phyloP scores from a whole-genome alignment of 2,329 filamentous ascomycete species.

The Cladosporium sp. region DNA sequence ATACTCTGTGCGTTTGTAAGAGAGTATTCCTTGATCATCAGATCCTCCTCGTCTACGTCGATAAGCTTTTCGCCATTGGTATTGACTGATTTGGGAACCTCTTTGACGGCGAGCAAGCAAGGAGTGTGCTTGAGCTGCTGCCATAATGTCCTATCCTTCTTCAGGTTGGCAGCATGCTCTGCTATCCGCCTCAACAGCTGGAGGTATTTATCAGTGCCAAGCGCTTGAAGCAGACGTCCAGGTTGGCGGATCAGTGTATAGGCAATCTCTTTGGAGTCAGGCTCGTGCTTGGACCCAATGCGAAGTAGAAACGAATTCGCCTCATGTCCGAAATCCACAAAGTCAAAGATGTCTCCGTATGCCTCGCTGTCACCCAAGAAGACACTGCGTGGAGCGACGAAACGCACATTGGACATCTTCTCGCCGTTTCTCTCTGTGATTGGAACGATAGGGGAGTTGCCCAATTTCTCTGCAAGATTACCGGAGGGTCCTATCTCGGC shows the following conservation, averaged over 20 bases:
- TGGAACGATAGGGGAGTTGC: slow-evolving; percentile 67
- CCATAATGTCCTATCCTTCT: slow-evolving; percentile 73
- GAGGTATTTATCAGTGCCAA: slow-evolving; percentile 84
- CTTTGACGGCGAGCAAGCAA: slow-evolving; percentile 79
- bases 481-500: slow-evolving; percentile 61
- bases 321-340: slow-evolving; percentile 85
- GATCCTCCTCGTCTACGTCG: slow-evolving; percentile 44
- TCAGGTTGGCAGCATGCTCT: slow-evolving; percentile 64
- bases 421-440: slow-evolving; percentile 36
- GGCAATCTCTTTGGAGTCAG: slow-evolving; percentile 80
- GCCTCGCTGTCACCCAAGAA: slow-evolving; percentile 70
- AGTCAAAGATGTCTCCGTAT: slow-evolving; percentile 92
- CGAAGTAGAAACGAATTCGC: slow-evolving; percentile 85
- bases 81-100: slow-evolving; percentile 57
- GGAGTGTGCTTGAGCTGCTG: slow-evolving; percentile 67
- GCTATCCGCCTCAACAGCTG: slow-evolving; percentile 75
- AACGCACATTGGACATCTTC: slow-evolving; percentile 37
- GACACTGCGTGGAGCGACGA: slow-evolving; percentile 65
- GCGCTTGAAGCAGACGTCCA: slow-evolving; percentile 69
- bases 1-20: slow-evolving; percentile 68
- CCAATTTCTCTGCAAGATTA: slow-evolving; percentile 55
- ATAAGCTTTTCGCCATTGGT: slow-evolving; percentile 37
- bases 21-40: slow-evolving; percentile 67
- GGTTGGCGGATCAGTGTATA: slow-evolving; percentile 79
- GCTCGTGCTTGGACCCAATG: slow-evolving; percentile 86